Evolutionary conservation across 2,329 filamentous ascomycete species (phyloP).

Genomic region (Aureobasidium sp.): DNA sequence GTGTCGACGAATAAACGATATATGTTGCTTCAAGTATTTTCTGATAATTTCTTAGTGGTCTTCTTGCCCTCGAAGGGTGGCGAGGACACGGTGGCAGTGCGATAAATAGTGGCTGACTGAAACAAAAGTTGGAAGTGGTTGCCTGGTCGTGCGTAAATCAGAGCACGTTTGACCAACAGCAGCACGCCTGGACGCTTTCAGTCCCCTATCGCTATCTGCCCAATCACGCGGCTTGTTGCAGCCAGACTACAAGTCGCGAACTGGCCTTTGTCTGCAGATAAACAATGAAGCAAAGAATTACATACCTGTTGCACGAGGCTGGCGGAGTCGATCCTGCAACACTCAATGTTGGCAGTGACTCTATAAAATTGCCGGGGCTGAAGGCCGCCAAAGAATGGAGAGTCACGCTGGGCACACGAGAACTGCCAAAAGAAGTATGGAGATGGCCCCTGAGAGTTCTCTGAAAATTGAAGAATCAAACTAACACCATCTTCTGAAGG

Average conservation of each 20-base stretch:
- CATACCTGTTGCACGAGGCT: conserved; percentile 60
- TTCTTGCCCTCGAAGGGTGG: conserved; percentile 8
- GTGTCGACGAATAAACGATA: background rate
- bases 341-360: conserved; percentile 50
- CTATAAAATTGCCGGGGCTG: conserved; percentile 52
- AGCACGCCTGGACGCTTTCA: background rate
- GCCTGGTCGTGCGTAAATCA: conserved; percentile 12
- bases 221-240: background rate
- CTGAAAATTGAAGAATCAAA: background rate
- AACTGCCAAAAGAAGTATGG: conserved; percentile 61
- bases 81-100: conserved; percentile 14
- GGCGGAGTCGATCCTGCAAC: conserved; percentile 57
- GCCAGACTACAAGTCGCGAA: conserved; percentile 7
- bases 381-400: conserved; percentile 70
- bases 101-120: background rate
- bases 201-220: background rate
- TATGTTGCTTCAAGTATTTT: background rate
- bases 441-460: background rate
- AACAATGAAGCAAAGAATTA: conserved; percentile 69
- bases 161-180: background rate
- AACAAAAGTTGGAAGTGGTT: conserved; percentile 7
- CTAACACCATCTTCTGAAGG: conserved; percentile 31
- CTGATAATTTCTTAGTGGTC: background rate
- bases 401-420: conserved; percentile 63
- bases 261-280: conserved; percentile 6